Conservation (phyloP, 192 early-diverging fungal genomes). For the Lobosporangium transversale region DNA sequence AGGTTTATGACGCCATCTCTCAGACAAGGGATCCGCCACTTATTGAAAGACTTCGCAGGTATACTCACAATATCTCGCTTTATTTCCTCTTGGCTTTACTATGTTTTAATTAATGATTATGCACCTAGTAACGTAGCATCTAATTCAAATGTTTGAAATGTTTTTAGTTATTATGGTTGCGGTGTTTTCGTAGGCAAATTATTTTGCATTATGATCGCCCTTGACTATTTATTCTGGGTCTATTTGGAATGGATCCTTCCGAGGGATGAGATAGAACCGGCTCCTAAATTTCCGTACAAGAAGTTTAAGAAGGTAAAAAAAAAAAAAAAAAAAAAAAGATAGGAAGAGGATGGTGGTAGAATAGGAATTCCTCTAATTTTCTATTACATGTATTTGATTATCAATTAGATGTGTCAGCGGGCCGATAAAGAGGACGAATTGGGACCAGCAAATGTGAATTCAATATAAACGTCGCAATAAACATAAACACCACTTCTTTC, state of each 20-base stretch:
- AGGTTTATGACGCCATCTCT: slow-evolving; percentile 83
- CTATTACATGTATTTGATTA: background rate
- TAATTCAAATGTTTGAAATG: too few relatives aligned
- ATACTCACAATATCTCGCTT: background rate
- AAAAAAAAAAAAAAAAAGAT: background rate
- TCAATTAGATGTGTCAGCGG: slow-evolving; percentile 44
- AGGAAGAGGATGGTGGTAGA: background rate
- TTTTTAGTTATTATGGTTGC: slow-evolving; percentile 79
- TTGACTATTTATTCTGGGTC: slow-evolving; percentile 84
- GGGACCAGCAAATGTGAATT: slow-evolving; percentile 24
- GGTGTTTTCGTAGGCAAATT: slow-evolving; percentile 92
- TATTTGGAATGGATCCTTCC: slow-evolving; percentile 89
- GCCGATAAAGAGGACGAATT: slow-evolving; percentile 51
- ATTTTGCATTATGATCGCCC: slow-evolving; percentile 88
- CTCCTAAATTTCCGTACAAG: slow-evolving; percentile 72
- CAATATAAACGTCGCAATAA: slow-evolving; percentile 3
- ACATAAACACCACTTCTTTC: too few relatives aligned
- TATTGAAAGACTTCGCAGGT: slow-evolving; percentile 77
- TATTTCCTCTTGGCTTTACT: background rate
- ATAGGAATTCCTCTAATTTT: background rate
- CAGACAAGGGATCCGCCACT: slow-evolving; percentile 74
- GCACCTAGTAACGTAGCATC: background rate
- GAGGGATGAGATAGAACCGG: slow-evolving; percentile 73
- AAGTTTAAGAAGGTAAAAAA: slow-evolving; percentile 60
- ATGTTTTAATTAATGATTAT: background rate